These are phyloP conservation scores for Blastomyces emzantsi DNA, from an alignment of 2,329 filamentous ascomycete genomes.

Conservation along the genomic window DNA sequence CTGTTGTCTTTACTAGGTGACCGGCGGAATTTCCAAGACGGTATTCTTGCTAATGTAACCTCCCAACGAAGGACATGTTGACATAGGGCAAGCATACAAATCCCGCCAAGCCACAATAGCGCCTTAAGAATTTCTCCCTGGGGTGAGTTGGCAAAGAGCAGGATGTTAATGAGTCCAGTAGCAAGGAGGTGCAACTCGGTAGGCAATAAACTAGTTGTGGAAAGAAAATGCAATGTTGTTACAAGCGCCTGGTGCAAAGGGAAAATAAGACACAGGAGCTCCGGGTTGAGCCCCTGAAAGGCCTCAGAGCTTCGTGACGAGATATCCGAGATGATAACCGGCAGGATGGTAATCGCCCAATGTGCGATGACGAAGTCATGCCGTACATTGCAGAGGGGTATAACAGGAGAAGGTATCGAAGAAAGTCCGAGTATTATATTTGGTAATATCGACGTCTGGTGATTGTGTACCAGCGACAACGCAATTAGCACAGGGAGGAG, in stretches of 20 bases:
- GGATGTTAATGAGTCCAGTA: conserved; percentile 68
- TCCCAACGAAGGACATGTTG: conserved; percentile 71
- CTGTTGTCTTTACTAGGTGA: conserved; percentile 34
- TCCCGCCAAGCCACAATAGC: conserved; percentile 73
- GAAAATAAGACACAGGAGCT: conserved; percentile 60
- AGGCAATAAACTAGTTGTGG: conserved; percentile 77
- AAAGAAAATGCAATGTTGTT: conserved; percentile 65
- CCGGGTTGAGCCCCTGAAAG: conserved; percentile 41
- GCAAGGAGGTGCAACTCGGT: conserved; percentile 85
- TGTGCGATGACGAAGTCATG: conserved; percentile 59
- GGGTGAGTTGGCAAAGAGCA: conserved; percentile 68
- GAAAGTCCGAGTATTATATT: conserved; percentile 76
- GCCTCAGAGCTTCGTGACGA: conserved; percentile 28
- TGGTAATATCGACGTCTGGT: conserved; percentile 55
- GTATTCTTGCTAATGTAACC: conserved; percentile 75
- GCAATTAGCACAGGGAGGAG: conserved; percentile 67
- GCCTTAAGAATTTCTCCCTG: conserved; percentile 79
- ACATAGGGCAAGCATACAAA: conserved; percentile 65
- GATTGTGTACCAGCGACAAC: conserved; percentile 58
- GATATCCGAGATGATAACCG: conserved; percentile 49
- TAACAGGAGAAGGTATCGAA: conserved; percentile 61
- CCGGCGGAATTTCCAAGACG: conserved; percentile 77
- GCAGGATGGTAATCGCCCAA: conserved; percentile 67
- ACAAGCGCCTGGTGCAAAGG: conserved; percentile 74
- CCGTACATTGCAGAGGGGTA: conserved; percentile 54